Evolutionary conservation across 129 eudicot genomes (phyloP), one percentile per base, ranked within the genome.

Genomic region (Artemisia argyi): DNA sequence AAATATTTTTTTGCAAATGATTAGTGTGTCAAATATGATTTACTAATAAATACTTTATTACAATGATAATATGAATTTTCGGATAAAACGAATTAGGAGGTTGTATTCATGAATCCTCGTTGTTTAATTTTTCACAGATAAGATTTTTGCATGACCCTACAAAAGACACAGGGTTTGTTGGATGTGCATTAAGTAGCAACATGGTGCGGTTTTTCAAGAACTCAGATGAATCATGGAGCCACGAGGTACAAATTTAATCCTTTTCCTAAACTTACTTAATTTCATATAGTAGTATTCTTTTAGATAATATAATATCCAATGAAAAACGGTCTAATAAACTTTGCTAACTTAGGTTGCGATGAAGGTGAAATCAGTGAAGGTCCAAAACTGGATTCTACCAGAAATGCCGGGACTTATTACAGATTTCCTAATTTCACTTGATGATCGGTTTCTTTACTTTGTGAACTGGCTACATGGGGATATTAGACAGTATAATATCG

Each of bases 361-460:
- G 69, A 94, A 80, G 16, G 97, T 90, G 69, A 88, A 94, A 74
- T 76, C 98, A 72, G 79, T 94, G 61, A 94, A 85, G 83, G 98
- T 94, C 66, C 86, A 86, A 76, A 94, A 90, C 70, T 94, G 98
- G 98, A 90, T 94, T 50, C 89, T 94, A 13, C 97, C 97, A 0
- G 97, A 90, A 78, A 94, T 94, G 97, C 98, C 97, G 1, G 97
- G 98, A 68, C 93, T 94, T 64, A 94, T 94, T 53, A 94, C 98
- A 5, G 98, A 94, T 80, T 94, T 94, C 76, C 78, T 94, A 66
- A 83, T 94, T 17, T 94, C 98, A 48, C 93, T 94, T 10, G 98
- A 94, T 77, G 98, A 94, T 24, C 98, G 87, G 6, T 94, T 80
- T 73, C 89, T 94, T 68, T 94, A 90, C 86, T 74, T 94, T 59